A percentile compares a stretch with the other conserved stretches of the same genome.
phyloP scores from a whole-genome alignment of 108 stramenopile species.

The Seminavis robusta region DNA sequence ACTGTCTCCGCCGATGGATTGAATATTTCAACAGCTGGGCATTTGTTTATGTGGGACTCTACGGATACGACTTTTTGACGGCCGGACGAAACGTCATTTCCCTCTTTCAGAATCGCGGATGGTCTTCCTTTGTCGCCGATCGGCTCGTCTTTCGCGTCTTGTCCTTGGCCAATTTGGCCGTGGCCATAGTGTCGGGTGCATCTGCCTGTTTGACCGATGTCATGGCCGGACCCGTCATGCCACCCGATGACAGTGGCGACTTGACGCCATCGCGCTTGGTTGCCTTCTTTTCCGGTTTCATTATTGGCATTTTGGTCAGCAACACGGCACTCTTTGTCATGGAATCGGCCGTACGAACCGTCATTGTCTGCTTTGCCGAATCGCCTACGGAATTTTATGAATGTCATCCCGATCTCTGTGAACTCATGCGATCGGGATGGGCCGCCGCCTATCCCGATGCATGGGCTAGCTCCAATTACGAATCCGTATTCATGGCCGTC shows the following conservation, averaged over 20 bases:
- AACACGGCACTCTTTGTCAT: conserved; percentile 4
- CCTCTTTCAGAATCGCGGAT: conserved; percentile 69
- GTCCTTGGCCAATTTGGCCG: conserved; percentile 42
- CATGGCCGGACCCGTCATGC: conserved; percentile 1
- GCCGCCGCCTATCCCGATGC: conserved; percentile 49
- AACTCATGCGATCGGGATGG: conserved; percentile 58
- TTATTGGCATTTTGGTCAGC: not conserved
- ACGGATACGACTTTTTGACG: conserved; percentile 69
- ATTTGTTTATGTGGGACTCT: conserved; percentile 78
- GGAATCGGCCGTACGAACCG: conserved; percentile 7
- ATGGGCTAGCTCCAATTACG: too few relatives aligned
- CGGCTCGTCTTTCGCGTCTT: conserved; percentile 52
- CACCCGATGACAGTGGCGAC: not conserved
- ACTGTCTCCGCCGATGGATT: conserved; percentile 44
- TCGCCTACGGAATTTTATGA: conserved; percentile 32
- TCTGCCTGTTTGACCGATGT: not conserved
- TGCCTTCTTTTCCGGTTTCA: conserved; percentile 12
- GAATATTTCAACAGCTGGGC: conserved; percentile 84
- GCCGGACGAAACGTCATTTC: conserved; percentile 64
- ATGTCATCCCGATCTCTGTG: conserved; percentile 67
- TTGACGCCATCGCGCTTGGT: not conserved
- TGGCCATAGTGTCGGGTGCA: conserved; percentile 59
- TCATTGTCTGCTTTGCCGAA: conserved; percentile 16
- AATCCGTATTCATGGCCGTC: too few relatives aligned
- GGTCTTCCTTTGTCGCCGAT: conserved; percentile 71